Conservation (phyloP, 108 stramenopile species). For the Aureococcus anophagefferens region DNA sequence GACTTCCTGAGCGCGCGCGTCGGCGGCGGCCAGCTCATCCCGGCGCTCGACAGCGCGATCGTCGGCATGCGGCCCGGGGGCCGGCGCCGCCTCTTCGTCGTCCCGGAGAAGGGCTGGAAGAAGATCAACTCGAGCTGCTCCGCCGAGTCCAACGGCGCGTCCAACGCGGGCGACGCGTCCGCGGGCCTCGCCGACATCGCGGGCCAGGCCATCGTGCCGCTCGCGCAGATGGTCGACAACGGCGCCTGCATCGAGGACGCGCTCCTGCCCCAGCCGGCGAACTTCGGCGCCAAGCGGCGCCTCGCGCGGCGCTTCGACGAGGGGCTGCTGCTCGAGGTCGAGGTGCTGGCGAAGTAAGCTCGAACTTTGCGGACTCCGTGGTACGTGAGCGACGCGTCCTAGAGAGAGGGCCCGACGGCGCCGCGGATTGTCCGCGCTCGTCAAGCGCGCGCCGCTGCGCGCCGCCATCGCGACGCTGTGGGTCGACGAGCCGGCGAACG, state of each 20-base stretch:
- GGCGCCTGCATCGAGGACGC: conserved; percentile 3
- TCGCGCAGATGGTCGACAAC: not conserved
- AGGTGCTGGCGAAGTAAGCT: conserved; percentile 10
- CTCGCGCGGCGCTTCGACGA: conserved; percentile 31
- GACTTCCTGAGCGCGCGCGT: conserved; percentile 7
- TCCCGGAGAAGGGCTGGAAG: conserved; percentile 33
- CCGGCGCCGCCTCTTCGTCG: conserved; percentile 20
- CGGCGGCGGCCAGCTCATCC: conserved; percentile 14
- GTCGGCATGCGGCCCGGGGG: conserved; percentile 27
- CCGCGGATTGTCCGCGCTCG: no score
- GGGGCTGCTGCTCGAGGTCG: conserved; percentile 30
- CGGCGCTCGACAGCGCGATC: conserved; percentile 23
- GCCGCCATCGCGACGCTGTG: no score
- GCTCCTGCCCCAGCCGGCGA: not conserved
- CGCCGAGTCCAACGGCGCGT: not conserved
- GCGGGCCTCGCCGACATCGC: not conserved
- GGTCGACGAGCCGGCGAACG: no score
- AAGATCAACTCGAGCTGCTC: conserved; percentile 16
- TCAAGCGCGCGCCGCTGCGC: no score
- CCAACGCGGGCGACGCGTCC: not conserved
- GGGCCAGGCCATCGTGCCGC: conserved; percentile 1
- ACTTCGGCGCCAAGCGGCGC: conserved; percentile 26
- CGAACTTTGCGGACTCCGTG: no score
- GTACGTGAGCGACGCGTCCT: no score
- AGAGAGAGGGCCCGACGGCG: no score